phyloP scores from a whole-genome alignment of 2,329 filamentous ascomycete species.

The Trichoderma gracile region DNA sequence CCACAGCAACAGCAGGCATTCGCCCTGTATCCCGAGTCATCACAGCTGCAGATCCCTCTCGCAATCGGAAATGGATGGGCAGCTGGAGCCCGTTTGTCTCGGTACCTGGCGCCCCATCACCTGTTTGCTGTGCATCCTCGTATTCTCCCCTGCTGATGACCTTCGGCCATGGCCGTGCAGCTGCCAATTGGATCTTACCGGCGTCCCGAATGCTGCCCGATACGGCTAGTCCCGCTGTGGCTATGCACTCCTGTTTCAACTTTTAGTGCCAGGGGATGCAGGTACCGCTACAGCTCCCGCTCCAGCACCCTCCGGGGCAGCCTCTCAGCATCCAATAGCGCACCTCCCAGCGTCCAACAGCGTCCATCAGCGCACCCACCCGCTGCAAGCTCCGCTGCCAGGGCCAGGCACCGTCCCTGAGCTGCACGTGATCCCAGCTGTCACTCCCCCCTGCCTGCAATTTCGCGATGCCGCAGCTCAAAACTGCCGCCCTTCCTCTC shows the following conservation, averaged over 20 bases:
- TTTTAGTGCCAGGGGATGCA: slow-evolving; percentile 43
- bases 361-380: too few species aligned
- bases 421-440: slow-evolving; percentile 16
- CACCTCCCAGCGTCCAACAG: neutral
- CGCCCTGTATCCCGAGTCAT: neutral
- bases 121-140: slow-evolving; percentile 4
- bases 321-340: neutral
- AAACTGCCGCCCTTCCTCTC: slow-evolving; percentile 9
- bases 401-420: slow-evolving; percentile 11
- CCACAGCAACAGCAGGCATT: neutral
- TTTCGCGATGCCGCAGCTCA: slow-evolving; percentile 22
- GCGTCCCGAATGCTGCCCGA: slow-evolving; percentile 9
- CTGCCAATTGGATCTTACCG: slow-evolving; percentile 8
- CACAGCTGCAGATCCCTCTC: slow-evolving; percentile 5
- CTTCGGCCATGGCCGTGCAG: slow-evolving; percentile 4
- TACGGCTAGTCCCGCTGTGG: slow-evolving; percentile 14
- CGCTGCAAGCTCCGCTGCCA: neutral
- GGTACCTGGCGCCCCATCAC: neutral
- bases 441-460: slow-evolving; percentile 14
- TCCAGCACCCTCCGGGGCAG: neutral
- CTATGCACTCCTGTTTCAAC: slow-evolving; percentile 27
- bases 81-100: neutral
- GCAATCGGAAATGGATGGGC: neutral
- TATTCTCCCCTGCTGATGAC: slow-evolving; percentile 4
- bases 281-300: slow-evolving; percentile 6